Conservation (phyloP, 1,139 yeast genomes). For the Taiozyma sp. region DNA sequence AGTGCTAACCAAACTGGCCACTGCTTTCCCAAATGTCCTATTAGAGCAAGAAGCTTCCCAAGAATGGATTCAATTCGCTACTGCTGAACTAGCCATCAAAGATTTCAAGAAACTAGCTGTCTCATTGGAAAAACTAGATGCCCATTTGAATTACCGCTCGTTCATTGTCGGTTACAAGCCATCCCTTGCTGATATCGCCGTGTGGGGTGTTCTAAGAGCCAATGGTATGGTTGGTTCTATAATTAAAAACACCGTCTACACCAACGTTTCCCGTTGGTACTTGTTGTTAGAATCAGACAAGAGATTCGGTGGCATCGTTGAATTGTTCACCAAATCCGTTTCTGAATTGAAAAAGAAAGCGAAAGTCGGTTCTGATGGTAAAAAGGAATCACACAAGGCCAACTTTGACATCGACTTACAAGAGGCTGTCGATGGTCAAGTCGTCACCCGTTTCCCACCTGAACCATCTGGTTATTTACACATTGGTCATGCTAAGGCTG, state of each 20-base stretch:
- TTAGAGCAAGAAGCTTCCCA: conserved; percentile 39
- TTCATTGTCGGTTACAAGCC: conserved; percentile 64
- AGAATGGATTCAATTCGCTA: conserved; percentile 68
- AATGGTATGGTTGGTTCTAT: conserved; percentile 91
- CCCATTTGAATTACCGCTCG: conserved; percentile 82
- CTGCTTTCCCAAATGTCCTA: conserved; percentile 40
- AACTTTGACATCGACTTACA: conserved; percentile 89
- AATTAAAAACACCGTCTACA: conserved; percentile 76
- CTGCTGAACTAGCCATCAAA: conserved; percentile 66
- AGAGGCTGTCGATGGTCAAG: conserved; percentile 88
- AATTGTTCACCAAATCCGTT: conserved; percentile 59
- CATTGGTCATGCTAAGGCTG: conserved; percentile 98
- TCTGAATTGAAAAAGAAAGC: conserved; percentile 71
- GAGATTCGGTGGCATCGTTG: conserved; percentile 67
- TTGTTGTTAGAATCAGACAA: conserved; percentile 63
- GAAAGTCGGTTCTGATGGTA: conserved; percentile 48
- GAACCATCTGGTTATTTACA: conserved; percentile 90
- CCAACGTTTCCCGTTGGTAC: conserved; percentile 94
- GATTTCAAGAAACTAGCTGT: conserved; percentile 83
- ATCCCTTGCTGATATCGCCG: conserved; percentile 77
- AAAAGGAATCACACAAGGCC: conserved; percentile 81
- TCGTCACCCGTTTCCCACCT: conserved; percentile 93
- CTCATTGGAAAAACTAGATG: conserved; percentile 76
- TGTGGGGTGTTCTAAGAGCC: conserved; percentile 93
- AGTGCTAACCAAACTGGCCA: conserved; percentile 40